phyloP scores from a whole-genome alignment of 208 protist genomes.

The Leishmania martiniquensis region DNA sequence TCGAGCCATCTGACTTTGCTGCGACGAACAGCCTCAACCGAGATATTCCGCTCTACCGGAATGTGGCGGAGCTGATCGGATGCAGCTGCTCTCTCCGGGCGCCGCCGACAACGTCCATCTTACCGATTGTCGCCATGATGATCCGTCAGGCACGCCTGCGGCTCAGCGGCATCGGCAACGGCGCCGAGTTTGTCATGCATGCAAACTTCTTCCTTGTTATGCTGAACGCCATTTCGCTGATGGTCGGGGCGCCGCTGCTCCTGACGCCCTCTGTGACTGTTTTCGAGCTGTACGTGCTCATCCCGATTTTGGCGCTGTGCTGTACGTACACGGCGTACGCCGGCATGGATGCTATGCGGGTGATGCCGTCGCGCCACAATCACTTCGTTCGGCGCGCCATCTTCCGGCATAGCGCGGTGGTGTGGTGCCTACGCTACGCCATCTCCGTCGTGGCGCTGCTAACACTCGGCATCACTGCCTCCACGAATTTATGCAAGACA shows the following conservation, averaged over 20 bases:
- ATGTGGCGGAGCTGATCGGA: constrained; percentile 86
- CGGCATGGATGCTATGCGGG: constrained; percentile 83
- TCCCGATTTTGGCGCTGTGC: constrained; percentile 77
- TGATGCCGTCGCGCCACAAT: constrained; percentile 83
- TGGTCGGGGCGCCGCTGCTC: constrained; percentile 66
- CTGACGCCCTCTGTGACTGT: constrained; percentile 71
- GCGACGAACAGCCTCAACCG: constrained; percentile 59
- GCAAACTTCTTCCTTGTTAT: constrained; percentile 76
- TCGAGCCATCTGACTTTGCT: constrained; percentile 78
- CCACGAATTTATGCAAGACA: constrained; percentile 38
- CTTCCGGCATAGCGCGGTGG: constrained; percentile 71
- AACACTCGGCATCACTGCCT: constrained; percentile 73
- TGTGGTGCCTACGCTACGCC: constrained; percentile 83
- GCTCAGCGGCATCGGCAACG: constrained; percentile 86
- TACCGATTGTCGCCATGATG: constrained; percentile 85
- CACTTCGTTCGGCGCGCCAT: constrained; percentile 87
- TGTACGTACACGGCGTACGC: constrained; percentile 89
- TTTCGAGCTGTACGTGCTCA: constrained; percentile 84
- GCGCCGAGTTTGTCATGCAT: constrained; percentile 84
- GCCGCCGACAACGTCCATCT: constrained; percentile 72
- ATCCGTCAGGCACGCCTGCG: constrained; percentile 81
- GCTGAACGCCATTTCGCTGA: constrained; percentile 61
- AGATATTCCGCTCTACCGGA: constrained; percentile 79
- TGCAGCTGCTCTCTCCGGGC: constrained; percentile 80
- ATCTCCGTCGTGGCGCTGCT: constrained; percentile 68